Evolutionary conservation across 495 filamentous ascomycete species (phyloP).

Genomic region (Xylaria flabelliformis): DNA sequence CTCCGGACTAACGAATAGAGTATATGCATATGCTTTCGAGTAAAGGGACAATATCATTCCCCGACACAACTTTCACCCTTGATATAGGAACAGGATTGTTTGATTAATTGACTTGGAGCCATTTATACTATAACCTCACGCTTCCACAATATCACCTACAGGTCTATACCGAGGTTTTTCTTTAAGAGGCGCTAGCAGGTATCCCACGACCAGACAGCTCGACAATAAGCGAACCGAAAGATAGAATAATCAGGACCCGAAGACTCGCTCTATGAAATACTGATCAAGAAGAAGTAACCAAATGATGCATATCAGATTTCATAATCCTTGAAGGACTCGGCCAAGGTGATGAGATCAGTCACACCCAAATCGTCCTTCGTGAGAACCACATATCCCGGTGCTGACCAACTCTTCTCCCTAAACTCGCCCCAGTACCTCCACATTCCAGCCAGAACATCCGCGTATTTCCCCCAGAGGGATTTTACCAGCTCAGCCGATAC

Average conservation of each 20-base stretch:
- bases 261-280: neutral
- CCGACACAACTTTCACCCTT: neutral
- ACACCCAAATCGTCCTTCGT: slow-evolving; percentile 25
- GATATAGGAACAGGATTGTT: neutral
- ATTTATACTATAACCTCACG: neutral
- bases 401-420: slow-evolving; percentile 23
- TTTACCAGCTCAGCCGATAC: slow-evolving; percentile 19
- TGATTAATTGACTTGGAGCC: neutral
- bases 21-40: slow-evolving; percentile 39
- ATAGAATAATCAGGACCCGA: neutral
- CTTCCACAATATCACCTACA: neutral
- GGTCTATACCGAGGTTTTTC: neutral
- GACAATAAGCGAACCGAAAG: neutral
- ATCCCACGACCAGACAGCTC: no score
- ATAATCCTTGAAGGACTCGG: slow-evolving; percentile 22
- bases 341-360: slow-evolving; percentile 13
- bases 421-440: slow-evolving; percentile 27
- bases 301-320: neutral
- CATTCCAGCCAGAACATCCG: slow-evolving; percentile 18
- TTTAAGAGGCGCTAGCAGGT: neutral
- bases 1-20: slow-evolving; percentile 61
- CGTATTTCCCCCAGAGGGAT: slow-evolving; percentile 4
- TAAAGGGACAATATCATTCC: neutral
- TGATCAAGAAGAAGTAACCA: neutral
- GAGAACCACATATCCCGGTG: slow-evolving; percentile 19